Evolutionary conservation across 2,329 filamentous ascomycete genomes (phyloP).

Genomic region (Fusarium fujikuroi): DNA sequence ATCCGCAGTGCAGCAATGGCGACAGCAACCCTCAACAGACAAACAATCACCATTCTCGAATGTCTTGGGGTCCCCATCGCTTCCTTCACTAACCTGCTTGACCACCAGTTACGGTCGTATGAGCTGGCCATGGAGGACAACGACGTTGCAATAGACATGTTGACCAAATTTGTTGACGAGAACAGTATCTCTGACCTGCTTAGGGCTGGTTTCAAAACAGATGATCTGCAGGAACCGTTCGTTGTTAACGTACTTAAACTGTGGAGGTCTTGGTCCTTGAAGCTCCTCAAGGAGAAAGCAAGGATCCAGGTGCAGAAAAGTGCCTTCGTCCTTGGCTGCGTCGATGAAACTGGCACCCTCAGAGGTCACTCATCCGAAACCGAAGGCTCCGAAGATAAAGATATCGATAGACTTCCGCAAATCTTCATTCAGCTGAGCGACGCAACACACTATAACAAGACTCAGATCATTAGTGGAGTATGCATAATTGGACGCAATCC

Average conservation of each 20-base stretch:
- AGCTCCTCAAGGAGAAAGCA: conserved; percentile 91
- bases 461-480: conserved; percentile 76
- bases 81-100: conserved; percentile 75
- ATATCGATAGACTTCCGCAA: conserved; percentile 73
- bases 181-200: conserved; percentile 88
- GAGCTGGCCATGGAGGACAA: conserved; percentile 76
- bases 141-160: conserved; percentile 70
- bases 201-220: conserved; percentile 78
- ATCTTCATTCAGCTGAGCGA: conserved; percentile 88
- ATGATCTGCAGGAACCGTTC: conserved; percentile 76
- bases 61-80: conserved; percentile 75
- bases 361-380: conserved; percentile 72
- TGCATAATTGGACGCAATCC: conserved; percentile 93
- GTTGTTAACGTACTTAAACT: conserved; percentile 80
- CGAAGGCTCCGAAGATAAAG: conserved; percentile 54
- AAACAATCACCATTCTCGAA: conserved; percentile 88
- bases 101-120: conserved; percentile 74
- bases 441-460: conserved; percentile 61
- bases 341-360: conserved; percentile 84
- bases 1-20: conserved; percentile 83
- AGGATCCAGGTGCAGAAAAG: conserved; percentile 84
- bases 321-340: conserved; percentile 87
- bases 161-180: conserved; percentile 83
- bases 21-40: conserved; percentile 84
- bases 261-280: conserved; percentile 91